Evolutionary conservation across 805 yeast species (phyloP), one percentile per base, ranked within the genome.

Genomic region (Saccharomycopsis sp.): DNA sequence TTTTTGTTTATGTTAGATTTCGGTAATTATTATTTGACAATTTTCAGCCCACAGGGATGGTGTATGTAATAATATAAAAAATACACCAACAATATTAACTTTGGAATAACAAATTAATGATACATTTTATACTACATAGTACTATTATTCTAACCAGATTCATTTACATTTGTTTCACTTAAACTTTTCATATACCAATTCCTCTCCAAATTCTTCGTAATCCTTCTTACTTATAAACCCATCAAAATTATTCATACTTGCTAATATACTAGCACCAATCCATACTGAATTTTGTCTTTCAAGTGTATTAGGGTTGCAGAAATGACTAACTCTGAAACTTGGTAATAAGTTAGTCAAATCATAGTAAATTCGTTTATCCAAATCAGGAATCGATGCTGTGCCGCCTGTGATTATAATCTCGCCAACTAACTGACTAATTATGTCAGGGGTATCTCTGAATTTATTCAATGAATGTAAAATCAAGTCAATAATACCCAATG

Each of bases 381-480:
- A 62, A 20, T 84, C 86, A 22, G 85, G 84, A n/a, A 81, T 63
- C 50, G 82, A 64, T 9, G 88, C 74, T 1, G 77, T 68, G 2
- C 89, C 84, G 9, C 95, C 95, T 0, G 86, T 81, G 27, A 85
- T 65, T 21, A 85, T 79, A 41, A 85, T 80, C 56, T 83, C 83
- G 57, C 81, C 79, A n/a, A 71, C 51, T 35, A 71, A 53, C 26
- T 63, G 64, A 24, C 59, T 56, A 45, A 70, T 70, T 14, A 65
- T 54, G 7, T 65, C 63, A n/a, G 65, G 66, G 0, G 66, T 54
- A 2, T 69, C 68, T 45, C 67, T 72, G 4, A 70, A 54, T 48
- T 62, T 64, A 54, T 69, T 70, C 59, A 71, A 61, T 7, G 71
- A 63, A 2, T 59, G 55, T 26, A 71, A 52, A 4, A 71, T 61